phyloP scores from a whole-genome alignment of 495 filamentous ascomycete genomes.

The Talaromyces liani region DNA sequence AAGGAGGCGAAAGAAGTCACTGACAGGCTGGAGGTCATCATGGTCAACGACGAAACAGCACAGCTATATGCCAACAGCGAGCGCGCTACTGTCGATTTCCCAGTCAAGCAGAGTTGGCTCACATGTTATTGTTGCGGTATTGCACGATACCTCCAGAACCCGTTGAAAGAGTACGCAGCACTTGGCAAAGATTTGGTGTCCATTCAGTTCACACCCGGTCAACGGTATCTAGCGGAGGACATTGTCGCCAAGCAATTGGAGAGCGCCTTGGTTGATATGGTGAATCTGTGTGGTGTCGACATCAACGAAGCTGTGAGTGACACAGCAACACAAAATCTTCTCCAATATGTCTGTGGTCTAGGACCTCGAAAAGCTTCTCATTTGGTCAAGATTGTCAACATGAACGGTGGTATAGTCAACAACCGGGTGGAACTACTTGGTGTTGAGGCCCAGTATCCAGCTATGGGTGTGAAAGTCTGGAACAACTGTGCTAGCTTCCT shows the following conservation, averaged over 20 bases:
- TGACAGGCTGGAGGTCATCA: constrained; percentile 75
- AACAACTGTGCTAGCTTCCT: constrained; percentile 95
- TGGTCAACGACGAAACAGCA: constrained; percentile 94
- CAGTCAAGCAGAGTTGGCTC: constrained; percentile 57
- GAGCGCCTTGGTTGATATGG: constrained; percentile 94
- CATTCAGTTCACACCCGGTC: constrained; percentile 79
- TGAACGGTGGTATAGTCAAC: constrained; percentile 75
- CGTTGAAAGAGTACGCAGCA: constrained; percentile 90
- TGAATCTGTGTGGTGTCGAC: constrained; percentile 91
- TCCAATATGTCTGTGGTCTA: constrained; percentile 87
- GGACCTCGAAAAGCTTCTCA: constrained; percentile 87
- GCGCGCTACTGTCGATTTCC: constrained; percentile 74
- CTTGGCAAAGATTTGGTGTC: constrained; percentile 82
- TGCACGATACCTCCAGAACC: constrained; percentile 85
- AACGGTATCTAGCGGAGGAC: constrained; percentile 79
- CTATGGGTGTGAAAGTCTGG: constrained; percentile 85
- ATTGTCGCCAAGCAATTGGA: constrained; percentile 80
- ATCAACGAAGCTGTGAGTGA: constrained; percentile 84
- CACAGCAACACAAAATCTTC: constrained; percentile 69
- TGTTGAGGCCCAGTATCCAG: constrained; percentile 70
- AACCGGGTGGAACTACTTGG: constrained; percentile 82
- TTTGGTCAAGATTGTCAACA: constrained; percentile 82
- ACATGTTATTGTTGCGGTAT: constrained; percentile 84
- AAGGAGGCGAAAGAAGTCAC: constrained; percentile 43
- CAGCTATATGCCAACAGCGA: constrained; percentile 86